A percentile compares a stretch with the other conserved stretches of the same genome.
phyloP scores from a whole-genome alignment of 2,329 filamentous ascomycete species.

The Coniochaeta sp. region DNA sequence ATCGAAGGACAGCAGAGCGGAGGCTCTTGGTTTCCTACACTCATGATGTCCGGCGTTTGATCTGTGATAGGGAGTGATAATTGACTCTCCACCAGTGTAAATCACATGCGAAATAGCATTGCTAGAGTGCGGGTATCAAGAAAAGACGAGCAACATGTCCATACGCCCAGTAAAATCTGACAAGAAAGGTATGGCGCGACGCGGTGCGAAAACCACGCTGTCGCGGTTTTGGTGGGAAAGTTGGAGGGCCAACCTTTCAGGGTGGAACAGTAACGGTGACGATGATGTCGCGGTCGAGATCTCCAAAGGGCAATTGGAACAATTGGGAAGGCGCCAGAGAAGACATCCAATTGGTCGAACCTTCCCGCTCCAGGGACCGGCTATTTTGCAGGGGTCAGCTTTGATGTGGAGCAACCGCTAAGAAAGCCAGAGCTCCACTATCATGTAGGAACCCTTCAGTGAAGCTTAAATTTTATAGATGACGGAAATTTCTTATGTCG shows the following conservation, averaged over 20 bases:
- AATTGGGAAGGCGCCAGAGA: background rate
- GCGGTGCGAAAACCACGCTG: background rate
- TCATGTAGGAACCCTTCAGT: background rate
- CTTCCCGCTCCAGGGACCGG: background rate
- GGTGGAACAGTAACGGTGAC: background rate
- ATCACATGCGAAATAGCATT: background rate
- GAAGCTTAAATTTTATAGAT: background rate
- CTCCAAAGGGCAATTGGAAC: too few relatives aligned
- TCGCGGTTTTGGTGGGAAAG: background rate
- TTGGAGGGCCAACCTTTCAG: background rate
- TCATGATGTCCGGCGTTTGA: background rate
- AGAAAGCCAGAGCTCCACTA: background rate
- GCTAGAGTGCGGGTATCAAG: background rate
- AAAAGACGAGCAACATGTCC: background rate
- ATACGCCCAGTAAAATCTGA: background rate
- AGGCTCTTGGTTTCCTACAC: background rate
- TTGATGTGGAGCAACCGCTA: background rate
- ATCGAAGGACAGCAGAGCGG: background rate
- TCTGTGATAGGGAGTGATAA: background rate
- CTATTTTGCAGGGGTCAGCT: background rate
- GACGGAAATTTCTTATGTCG: background rate
- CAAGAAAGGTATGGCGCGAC: background rate
- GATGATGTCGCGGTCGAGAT: conserved; percentile 3
- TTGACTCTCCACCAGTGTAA: background rate
- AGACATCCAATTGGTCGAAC: background rate